Base-by-base conservation (phyloP, 331 rosid genomes). In the Arachis monticola region DNA sequence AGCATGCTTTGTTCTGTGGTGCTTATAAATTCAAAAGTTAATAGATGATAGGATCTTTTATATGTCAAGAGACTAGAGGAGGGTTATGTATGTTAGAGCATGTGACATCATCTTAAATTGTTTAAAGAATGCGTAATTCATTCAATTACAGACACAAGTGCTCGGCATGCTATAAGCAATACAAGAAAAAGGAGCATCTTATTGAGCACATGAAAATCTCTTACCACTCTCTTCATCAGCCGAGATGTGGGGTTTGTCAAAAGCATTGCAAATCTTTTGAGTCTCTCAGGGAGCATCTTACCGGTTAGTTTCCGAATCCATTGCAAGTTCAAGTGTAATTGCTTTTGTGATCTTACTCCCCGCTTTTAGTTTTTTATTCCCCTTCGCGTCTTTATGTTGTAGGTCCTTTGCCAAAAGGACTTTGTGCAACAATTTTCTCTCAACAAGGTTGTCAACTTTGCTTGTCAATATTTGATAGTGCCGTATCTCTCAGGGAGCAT, bases 221-320 rank as follows among this genome's bases (percentile, higher is more conserved):
- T 0, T 68, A 82, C 68, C 98, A 90, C 79, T 88, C 92, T 3
- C 74, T 68, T 14, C 98, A 93, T 88, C 87, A 93, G 67, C 97
- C 97, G 42, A 80, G 67, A 75, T 93, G 95, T 44, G 77, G 75
- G 80, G 84, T 87, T 38, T 90, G 98, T 75, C 72, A 59, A 74
- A 93, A 90, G 88, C 92, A 86, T 73, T 93, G 90, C 88, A 90
- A 82, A 74, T 86, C 90, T 17, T 88, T 93, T 73, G 97, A 93
- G 83, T 93, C 98, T 14, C 64, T 87, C 53, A 84, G 98, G 81
- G 97, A 93, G 51, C 95, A 93, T 86, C 79, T 93, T 53, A 72
- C 32, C 2, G 98, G 95, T 90, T 75, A 65, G 85, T 66, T 67
- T 8, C 47, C 64, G 84, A 63, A 63, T 8, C 47, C 67, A n/a